Evolutionary conservation across 352 stramenopile species (phyloP), one percentile per base, ranked within the genome.

Genomic region (Globisporangium nunn): DNA sequence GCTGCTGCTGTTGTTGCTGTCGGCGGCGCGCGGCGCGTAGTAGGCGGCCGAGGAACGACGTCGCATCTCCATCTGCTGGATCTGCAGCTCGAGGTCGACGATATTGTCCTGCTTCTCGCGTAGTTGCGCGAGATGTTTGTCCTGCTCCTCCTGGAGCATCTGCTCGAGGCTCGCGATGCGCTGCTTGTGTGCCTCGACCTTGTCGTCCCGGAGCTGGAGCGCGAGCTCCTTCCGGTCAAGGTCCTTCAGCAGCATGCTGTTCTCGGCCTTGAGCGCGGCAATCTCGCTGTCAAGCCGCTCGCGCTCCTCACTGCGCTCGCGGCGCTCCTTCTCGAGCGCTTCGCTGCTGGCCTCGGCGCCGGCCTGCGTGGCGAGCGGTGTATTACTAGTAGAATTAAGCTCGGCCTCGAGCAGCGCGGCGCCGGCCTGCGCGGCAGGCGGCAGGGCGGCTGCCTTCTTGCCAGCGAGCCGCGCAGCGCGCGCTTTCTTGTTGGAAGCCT

Each of bases 401-500:
- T 70, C 72, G 50, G 52, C 63, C 50, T 69, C 72, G 1, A 67
- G 30, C 56, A 83, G 50, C 2, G 71, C 75, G 3, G 62, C 63
- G 10, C 62, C 67, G 0, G 59, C 61, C 10, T 60, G 66, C 1
- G 74, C 59, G 0, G 68, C 61, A 0, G 66, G 58, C 6, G 71
- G 64, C 8, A 66, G 43, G 23, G 23, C 23, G 23, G 31, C 35
- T 62, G 33, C 39, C 52, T 1, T 62, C 54, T 46, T 67, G 54
- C 65, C 70, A 50, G 76, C 72, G 46, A 92, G 54, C 17, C 83
- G 77, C 44, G 80, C 79, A 11, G 68, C 74, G n/a, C 81, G 74
- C 44, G 83, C 78, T 45, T 93, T 93, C 61, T 93, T 93, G 52
- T 82, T 88, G n/a, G 78, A 78, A 0, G 78, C 72, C 60, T 93